Conservation (phyloP, 2,329 filamentous ascomycete species). For the Chalara sp. region DNA sequence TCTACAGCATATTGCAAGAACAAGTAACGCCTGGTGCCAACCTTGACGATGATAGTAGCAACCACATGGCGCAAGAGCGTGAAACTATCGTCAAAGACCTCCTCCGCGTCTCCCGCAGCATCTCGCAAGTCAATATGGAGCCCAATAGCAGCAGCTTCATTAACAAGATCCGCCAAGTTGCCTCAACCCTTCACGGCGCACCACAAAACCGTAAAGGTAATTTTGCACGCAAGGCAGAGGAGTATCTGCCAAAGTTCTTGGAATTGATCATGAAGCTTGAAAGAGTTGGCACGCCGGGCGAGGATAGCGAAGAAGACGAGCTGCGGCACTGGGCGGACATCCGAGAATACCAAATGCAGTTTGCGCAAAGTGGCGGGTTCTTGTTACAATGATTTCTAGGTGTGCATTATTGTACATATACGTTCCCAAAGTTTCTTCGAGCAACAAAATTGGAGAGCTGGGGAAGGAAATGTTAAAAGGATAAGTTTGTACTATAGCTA, state of each 20-base stretch:
- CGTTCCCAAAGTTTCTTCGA: too few species aligned
- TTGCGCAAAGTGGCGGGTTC: slow-evolving; percentile 59
- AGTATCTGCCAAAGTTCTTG: slow-evolving; percentile 65
- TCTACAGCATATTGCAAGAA: slow-evolving; percentile 73
- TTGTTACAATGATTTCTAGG: background rate
- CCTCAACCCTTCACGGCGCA: slow-evolving; percentile 67
- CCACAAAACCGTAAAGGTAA: slow-evolving; percentile 45
- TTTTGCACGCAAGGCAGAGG: slow-evolving; percentile 54
- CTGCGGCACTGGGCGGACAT: slow-evolving; percentile 72
- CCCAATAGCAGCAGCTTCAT: slow-evolving; percentile 62
- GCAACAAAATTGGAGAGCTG: too few species aligned
- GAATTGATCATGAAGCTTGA: slow-evolving; percentile 71
- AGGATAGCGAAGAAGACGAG: slow-evolving; percentile 69
- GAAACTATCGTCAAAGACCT: slow-evolving; percentile 78
- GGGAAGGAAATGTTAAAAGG: too few species aligned
- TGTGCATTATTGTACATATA: too few species aligned
- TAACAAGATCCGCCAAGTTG: slow-evolving; percentile 79
- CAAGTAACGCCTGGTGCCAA: slow-evolving; percentile 28
- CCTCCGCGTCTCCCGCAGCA: slow-evolving; percentile 65
- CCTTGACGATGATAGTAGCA: slow-evolving; percentile 33
- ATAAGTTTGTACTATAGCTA: too few species aligned
- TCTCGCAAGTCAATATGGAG: slow-evolving; percentile 82
- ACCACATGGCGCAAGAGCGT: slow-evolving; percentile 64
- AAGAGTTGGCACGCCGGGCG: slow-evolving; percentile 32
- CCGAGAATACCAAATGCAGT: slow-evolving; percentile 69